Percentiles rank a stretch among this genome's conserved stretches.
phyloP scores from a whole-genome alignment of 2,329 filamentous ascomycete species.

The Claviceps capensis region DNA sequence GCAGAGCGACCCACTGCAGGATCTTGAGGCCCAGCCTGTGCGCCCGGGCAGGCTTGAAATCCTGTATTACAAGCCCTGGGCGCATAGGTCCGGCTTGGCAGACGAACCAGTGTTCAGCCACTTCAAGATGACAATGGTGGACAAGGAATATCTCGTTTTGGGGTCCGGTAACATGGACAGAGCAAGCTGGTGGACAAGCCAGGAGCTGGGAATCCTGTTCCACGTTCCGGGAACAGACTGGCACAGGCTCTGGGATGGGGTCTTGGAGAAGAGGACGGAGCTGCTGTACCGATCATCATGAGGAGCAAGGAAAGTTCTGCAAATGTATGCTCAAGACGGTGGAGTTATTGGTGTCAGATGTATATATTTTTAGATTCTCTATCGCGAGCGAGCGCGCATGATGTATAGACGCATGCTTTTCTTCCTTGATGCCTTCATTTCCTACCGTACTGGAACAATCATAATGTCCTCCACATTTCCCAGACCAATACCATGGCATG shows the following conservation, averaged over 20 bases:
- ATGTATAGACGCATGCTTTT: no score
- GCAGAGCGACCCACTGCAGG: slow-evolving; percentile 8
- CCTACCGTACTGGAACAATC: no score
- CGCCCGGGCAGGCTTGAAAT: slow-evolving; percentile 39
- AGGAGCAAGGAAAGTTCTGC: neutral
- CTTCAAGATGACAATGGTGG: slow-evolving; percentile 64
- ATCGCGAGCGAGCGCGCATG: no score
- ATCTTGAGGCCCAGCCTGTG: slow-evolving; percentile 29
- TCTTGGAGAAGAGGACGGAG: slow-evolving; percentile 23
- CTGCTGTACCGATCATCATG: slow-evolving; percentile 2
- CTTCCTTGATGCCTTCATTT: no score
- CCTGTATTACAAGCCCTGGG: slow-evolving; percentile 40
- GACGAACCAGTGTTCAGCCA: slow-evolving; percentile 61
- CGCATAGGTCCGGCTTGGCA: slow-evolving; percentile 12
- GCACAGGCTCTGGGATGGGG: slow-evolving; percentile 24
- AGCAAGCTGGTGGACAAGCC: slow-evolving; percentile 76
- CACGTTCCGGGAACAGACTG: slow-evolving; percentile 26
- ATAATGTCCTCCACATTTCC: no score
- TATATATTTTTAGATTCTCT: no score
- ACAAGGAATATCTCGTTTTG: slow-evolving; percentile 51
- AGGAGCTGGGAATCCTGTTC: slow-evolving; percentile 60
- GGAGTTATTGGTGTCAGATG: no score
- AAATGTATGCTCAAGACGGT: no score
- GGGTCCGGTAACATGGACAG: slow-evolving; percentile 78
- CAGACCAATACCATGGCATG: no score